A percentile compares a stretch with the other conserved stretches of the same genome.
phyloP scores from a whole-genome alignment of 2,329 filamentous ascomycete genomes.

The Fusarium duplospermum region DNA sequence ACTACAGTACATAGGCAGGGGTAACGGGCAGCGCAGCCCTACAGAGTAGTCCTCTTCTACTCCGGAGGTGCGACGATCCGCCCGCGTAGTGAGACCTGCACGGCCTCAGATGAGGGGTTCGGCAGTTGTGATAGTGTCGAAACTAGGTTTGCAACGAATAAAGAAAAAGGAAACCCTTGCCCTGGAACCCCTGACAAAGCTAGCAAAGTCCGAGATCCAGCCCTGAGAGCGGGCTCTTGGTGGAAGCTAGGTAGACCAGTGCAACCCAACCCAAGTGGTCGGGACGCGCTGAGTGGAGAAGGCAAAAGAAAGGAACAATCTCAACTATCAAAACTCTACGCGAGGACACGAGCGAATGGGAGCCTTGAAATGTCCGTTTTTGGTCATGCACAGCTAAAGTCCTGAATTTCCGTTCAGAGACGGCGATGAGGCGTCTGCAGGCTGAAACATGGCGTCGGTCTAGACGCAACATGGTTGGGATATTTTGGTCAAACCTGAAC shows the following conservation, averaged over 20 bases:
- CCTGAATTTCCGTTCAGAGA: constrained; percentile 23
- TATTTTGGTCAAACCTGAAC: not conserved
- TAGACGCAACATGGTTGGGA: constrained; percentile 14
- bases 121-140: constrained; percentile 15
- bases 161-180: not conserved
- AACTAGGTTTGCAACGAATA: not conserved
- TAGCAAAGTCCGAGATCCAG: constrained; percentile 24
- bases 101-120: constrained; percentile 5
- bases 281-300: constrained; percentile 8
- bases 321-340: constrained; percentile 6
- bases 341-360: constrained; percentile 8
- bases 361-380: not conserved
- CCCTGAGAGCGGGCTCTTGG: constrained; percentile 25
- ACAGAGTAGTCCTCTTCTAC: constrained; percentile 1
- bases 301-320: not conserved
- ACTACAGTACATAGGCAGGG: not conserved
- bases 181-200: constrained; percentile 14
- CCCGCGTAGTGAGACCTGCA: constrained; percentile 16
- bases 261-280: constrained; percentile 28
- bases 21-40: not conserved
- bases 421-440: constrained; percentile 12
- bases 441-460: constrained; percentile 41
- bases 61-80: not conserved
- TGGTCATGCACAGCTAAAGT: not conserved
- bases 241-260: constrained; percentile 7